Evolutionary conservation across 2,329 filamentous ascomycete species (phyloP).

Genomic region (Aureobasidium mangrovei): DNA sequence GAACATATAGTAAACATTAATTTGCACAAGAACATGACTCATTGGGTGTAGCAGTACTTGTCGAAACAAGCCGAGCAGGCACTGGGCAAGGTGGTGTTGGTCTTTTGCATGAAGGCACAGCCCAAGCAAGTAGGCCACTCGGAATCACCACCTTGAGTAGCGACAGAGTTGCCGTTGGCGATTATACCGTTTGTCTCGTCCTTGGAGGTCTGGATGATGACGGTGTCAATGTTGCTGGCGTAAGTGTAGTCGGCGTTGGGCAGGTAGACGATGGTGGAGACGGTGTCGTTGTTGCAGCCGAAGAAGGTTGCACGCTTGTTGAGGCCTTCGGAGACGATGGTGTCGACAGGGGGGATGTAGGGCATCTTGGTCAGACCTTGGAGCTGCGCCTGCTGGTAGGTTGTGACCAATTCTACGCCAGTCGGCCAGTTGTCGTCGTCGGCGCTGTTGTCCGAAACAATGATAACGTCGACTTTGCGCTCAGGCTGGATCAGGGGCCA

Average conservation of each 20-base stretch:
- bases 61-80: constrained; percentile 34
- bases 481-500: constrained; percentile 43
- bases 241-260: constrained; percentile 36
- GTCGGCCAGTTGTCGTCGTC: constrained; percentile 53
- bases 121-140: constrained; percentile 35
- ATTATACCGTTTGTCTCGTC: constrained; percentile 32
- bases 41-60: constrained; percentile 30
- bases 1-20: too few species aligned
- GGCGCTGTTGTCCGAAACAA: constrained; percentile 56
- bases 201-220: constrained; percentile 30
- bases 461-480: constrained; percentile 52
- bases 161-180: constrained; percentile 33
- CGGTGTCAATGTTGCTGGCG: constrained; percentile 26
- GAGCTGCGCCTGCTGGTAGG: constrained; percentile 46
- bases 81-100: constrained; percentile 24
- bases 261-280: constrained; percentile 33
- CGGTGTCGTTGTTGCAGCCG: constrained; percentile 42
- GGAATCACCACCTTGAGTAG: constrained; percentile 28
- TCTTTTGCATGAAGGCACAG: constrained; percentile 34
- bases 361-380: constrained; percentile 51
- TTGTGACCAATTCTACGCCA: constrained; percentile 49
- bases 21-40: neutral
- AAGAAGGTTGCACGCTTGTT: constrained; percentile 56
- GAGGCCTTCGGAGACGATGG: constrained; percentile 50
- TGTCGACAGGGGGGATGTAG: constrained; percentile 45